Conservation (phyloP, 306 rosid genomes). For the Morella rubra region DNA sequence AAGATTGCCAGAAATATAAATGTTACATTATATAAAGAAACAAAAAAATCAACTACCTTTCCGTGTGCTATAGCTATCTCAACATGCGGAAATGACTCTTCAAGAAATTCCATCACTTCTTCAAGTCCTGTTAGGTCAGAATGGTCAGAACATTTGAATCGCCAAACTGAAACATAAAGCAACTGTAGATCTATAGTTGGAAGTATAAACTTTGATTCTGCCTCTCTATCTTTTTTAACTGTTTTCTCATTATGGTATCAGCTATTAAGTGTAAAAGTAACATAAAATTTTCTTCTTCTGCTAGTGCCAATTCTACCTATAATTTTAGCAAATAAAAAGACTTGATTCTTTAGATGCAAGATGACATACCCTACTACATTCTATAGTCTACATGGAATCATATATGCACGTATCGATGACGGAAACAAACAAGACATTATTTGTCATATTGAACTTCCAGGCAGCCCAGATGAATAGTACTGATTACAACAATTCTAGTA, state of each 20-base stretch:
- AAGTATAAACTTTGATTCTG: slow-evolving; percentile 7
- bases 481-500: too few species aligned
- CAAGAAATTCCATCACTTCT: slow-evolving; percentile 83
- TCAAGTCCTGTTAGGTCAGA: slow-evolving; percentile 69
- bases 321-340: background rate
- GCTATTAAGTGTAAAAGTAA: background rate
- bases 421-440: background rate
- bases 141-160: slow-evolving; percentile 27
- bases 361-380: background rate
- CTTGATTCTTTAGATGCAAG: background rate
- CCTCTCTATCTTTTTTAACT: background rate
- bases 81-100: slow-evolving; percentile 61
- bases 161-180: slow-evolving; percentile 20
- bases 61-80: slow-evolving; percentile 96
- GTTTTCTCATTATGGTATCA: slow-evolving; percentile 5
- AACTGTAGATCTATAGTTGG: slow-evolving; percentile 4
- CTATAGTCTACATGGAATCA: background rate
- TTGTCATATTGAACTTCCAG: background rate
- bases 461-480: slow-evolving; percentile 4
- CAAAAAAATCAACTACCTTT: slow-evolving; percentile 56
- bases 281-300: slow-evolving; percentile 11
- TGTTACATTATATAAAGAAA: slow-evolving; percentile 5
- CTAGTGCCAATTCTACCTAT: slow-evolving; percentile 14
- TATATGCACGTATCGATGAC: background rate
- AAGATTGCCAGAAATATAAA: slow-evolving; percentile 24